phyloP scores from a whole-genome alignment of 2,329 filamentous ascomycete species.

The Aspergillus uvarum region DNA sequence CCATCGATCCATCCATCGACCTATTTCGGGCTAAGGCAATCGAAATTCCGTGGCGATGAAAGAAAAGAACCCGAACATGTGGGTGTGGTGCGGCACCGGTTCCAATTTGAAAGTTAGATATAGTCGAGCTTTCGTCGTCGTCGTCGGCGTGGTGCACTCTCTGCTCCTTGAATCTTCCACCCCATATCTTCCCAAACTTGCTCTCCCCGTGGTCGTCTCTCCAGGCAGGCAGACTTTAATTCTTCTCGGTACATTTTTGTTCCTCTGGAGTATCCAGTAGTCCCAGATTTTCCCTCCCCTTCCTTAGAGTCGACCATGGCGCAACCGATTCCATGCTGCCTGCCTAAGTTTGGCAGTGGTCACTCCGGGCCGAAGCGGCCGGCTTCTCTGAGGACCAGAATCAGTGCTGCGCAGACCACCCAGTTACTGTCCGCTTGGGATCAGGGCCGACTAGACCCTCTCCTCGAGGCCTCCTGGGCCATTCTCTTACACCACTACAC shows the following conservation, averaged over 20 bases:
- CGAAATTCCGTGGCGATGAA: conserved; percentile 4
- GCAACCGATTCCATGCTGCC: conserved; percentile 33
- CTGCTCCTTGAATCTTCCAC: background rate
- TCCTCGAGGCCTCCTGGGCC: conserved; percentile 48
- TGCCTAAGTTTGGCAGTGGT: conserved; percentile 36
- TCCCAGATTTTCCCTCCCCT: background rate
- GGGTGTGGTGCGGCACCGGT: background rate
- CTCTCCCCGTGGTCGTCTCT: background rate
- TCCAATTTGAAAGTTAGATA: conserved; percentile 16
- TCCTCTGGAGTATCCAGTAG: background rate
- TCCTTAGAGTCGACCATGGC: conserved; percentile 23
- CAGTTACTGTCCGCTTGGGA: conserved; percentile 34
- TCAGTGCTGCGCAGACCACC: conserved; percentile 29
- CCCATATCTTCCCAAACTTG: conserved; percentile 1
- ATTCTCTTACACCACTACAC: conserved; percentile 48
- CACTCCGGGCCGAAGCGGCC: conserved; percentile 33
- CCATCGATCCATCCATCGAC: background rate
- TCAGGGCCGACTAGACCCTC: conserved; percentile 24
- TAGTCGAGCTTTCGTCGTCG: conserved; percentile 1
- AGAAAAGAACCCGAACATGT: background rate
- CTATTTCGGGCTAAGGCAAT: conserved; percentile 14
- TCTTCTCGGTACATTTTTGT: background rate
- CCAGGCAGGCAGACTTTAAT: background rate
- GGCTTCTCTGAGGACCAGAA: conserved; percentile 36
- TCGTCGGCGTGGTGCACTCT: background rate